phyloP scores from a whole-genome alignment of 768 basidiomycete species.

The Pleurotus platypus region DNA sequence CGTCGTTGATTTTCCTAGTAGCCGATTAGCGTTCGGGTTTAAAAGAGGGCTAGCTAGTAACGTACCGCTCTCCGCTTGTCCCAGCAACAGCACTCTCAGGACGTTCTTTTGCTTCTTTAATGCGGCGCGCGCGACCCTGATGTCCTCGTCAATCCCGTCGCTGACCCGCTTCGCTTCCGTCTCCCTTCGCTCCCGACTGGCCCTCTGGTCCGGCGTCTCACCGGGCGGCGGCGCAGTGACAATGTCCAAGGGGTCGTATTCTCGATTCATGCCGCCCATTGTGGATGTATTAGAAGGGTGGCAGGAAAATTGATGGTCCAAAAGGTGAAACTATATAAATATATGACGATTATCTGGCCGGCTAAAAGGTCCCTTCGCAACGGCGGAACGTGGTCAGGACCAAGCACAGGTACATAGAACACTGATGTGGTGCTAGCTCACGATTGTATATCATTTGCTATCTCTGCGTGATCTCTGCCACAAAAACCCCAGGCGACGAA shows the following conservation, averaged over 20 bases:
- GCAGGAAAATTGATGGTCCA: no score
- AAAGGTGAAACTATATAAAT: no score
- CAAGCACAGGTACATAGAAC: no score
- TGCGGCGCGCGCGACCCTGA: slow-evolving; percentile 39
- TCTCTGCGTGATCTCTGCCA: no score
- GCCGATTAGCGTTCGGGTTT: background rate
- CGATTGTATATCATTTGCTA: no score
- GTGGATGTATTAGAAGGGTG: no score
- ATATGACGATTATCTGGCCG: no score
- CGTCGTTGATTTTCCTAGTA: slow-evolving; percentile 55
- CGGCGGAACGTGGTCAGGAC: no score
- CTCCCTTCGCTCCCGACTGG: slow-evolving; percentile 42
- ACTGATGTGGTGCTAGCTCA: no score
- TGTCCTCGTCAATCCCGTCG: slow-evolving; percentile 54
- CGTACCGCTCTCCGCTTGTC: slow-evolving; percentile 47
- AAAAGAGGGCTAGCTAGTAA: background rate
- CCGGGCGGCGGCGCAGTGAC: slow-evolving; percentile 55
- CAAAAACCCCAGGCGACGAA: no score
- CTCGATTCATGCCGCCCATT: background rate
- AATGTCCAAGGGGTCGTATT: slow-evolving; percentile 52
- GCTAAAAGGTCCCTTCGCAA: no score
- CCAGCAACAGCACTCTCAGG: slow-evolving; percentile 52
- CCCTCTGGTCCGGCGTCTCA: slow-evolving; percentile 48
- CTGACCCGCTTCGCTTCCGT: slow-evolving; percentile 56
- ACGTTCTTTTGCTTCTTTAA: slow-evolving; percentile 42